A percentile compares a stretch with the other conserved stretches of the same genome.
These are phyloP conservation scores for Phialophora expanda DNA, from an alignment of 2,329 filamentous ascomycete genomes.

Conservation along the genomic window DNA sequence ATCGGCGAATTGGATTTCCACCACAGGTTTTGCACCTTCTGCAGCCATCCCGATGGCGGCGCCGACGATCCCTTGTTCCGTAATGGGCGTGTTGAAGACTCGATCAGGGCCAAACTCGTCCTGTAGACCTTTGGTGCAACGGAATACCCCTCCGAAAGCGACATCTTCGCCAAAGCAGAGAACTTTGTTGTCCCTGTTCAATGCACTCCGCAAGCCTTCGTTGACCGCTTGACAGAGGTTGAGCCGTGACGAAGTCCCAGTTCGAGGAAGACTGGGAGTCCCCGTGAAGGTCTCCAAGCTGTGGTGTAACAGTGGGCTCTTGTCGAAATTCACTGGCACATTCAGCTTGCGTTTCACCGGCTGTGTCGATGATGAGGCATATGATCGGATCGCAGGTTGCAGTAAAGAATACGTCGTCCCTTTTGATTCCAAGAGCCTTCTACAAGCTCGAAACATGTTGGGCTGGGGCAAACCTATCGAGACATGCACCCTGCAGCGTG, in stretches of 20 bases:
- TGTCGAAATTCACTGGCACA: too few species aligned
- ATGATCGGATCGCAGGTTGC: too few species aligned
- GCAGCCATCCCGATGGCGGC: conserved; percentile 89
- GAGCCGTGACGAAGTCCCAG: conserved; percentile 47
- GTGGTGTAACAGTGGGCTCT: too few species aligned
- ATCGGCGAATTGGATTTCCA: conserved; percentile 93
- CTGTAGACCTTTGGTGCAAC: conserved; percentile 87
- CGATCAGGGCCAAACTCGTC: conserved; percentile 84
- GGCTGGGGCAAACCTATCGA: too few species aligned
- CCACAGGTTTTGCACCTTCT: conserved; percentile 87
- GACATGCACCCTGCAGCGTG: too few species aligned
- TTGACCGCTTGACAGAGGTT: conserved; percentile 96
- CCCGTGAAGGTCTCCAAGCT: too few species aligned
- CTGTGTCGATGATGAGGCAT: too few species aligned
- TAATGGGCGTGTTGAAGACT: conserved; percentile 94
- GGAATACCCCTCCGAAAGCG: conserved; percentile 92
- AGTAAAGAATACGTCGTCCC: too few species aligned
- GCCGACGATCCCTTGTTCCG: conserved; percentile 90
- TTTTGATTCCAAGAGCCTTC: too few species aligned
- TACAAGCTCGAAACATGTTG: too few species aligned
- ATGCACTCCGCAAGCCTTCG: conserved; percentile 79
- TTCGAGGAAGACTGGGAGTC: too few species aligned
- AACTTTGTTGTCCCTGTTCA: conserved; percentile 83
- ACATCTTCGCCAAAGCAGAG: conserved; percentile 96
- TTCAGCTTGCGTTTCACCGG: too few species aligned